These are phyloP conservation scores for Candida khao-thaluensis DNA, from an alignment of 805 yeast species.

Conservation along the genomic window DNA sequence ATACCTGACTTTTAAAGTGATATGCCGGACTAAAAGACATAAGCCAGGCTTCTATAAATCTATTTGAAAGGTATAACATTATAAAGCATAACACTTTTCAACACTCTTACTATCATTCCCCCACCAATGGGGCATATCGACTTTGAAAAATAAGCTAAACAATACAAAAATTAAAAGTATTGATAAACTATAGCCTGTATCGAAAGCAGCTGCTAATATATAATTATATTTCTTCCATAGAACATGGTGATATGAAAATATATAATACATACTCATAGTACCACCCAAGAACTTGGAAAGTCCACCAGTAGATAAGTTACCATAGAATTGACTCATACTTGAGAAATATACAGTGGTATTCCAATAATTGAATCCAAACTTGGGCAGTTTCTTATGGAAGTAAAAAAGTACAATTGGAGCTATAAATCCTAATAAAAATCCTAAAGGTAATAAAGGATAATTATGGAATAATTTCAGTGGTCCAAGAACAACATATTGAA, in stretches of 20 bases:
- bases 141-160: slow-evolving; percentile 22
- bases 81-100: slow-evolving; percentile 46
- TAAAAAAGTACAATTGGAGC: slow-evolving; percentile 36
- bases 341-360: slow-evolving; percentile 51
- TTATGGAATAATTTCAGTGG: slow-evolving; percentile 44
- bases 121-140: slow-evolving; percentile 47
- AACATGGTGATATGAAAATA: slow-evolving; percentile 35
- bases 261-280: slow-evolving; percentile 47
- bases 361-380: slow-evolving; percentile 31
- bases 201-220: slow-evolving; percentile 51
- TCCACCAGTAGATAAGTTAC: slow-evolving; percentile 50
- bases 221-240: slow-evolving; percentile 47
- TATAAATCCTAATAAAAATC: slow-evolving; percentile 40
- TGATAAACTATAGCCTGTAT: slow-evolving; percentile 49
- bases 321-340: slow-evolving; percentile 47
- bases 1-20: no score
- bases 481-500: slow-evolving; percentile 51
- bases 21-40: no score
- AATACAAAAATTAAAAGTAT: slow-evolving; percentile 38
- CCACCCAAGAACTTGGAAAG: slow-evolving; percentile 49
- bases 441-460: slow-evolving; percentile 44
- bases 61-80: neutral
- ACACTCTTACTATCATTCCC: slow-evolving; percentile 45
- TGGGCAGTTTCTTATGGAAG: slow-evolving; percentile 28
- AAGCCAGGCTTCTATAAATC: neutral